phyloP scores from a whole-genome alignment of 352 stramenopile species.

The Phytophthora quininea region DNA sequence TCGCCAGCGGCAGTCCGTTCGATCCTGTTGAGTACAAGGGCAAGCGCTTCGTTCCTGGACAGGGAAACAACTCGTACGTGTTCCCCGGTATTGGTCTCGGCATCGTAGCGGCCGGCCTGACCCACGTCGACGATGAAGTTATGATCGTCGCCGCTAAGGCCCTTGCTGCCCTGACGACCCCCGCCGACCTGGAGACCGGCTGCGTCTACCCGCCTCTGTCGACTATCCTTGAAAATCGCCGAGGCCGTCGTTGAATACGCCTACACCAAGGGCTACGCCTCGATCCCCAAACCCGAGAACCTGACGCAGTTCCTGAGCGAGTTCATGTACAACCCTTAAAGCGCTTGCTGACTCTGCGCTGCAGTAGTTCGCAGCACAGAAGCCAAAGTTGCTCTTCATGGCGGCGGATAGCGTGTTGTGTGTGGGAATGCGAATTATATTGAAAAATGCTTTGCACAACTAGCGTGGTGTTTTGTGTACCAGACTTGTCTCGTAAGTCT shows the following conservation, averaged over 20 bases:
- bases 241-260: conserved; percentile 90
- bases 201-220: conserved; percentile 94
- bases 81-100: conserved; percentile 97
- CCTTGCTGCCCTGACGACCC: conserved; percentile 74
- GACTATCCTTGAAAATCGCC: conserved; percentile 93
- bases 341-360: conserved; percentile 20
- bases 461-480: not conserved
- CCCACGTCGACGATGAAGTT: conserved; percentile 79
- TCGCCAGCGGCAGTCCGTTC: conserved; percentile 96
- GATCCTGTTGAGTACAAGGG: conserved; percentile 92
- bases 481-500: conserved; percentile 5
- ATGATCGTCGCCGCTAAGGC: conserved; percentile 86
- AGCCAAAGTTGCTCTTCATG: conserved; percentile 12
- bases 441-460: conserved; percentile 18
- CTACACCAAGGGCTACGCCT: conserved; percentile 55
- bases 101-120: conserved; percentile 86
- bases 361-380: conserved; percentile 24
- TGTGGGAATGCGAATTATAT: conserved; percentile 39
- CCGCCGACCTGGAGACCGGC: conserved; percentile 90
- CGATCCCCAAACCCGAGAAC: conserved; percentile 41
- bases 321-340: conserved; percentile 71
- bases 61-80: conserved; percentile 97
- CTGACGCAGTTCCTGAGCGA: conserved; percentile 50
- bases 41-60: conserved; percentile 81
- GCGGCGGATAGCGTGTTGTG: conserved; percentile 25